A percentile compares a stretch with the other conserved stretches of the same genome.
These are phyloP conservation scores for Leccinum pachyderme DNA, from an alignment of 1,284 basidiomycete genomes.

Conservation along the genomic window DNA sequence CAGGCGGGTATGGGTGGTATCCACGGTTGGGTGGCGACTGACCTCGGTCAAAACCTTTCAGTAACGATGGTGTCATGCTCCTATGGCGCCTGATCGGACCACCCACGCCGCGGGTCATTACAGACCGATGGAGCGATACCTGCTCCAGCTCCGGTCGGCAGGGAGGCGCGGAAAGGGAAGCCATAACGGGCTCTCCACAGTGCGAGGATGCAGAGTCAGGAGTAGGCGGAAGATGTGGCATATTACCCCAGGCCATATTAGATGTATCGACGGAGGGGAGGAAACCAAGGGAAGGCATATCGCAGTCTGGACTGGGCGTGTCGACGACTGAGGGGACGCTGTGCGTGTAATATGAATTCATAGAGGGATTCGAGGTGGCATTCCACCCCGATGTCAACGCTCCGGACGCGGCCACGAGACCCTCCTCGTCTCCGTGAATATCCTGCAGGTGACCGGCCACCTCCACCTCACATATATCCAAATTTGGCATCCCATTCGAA, in stretches of 20 bases:
- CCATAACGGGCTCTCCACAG: constrained; percentile 37
- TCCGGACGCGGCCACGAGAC: constrained; percentile 38
- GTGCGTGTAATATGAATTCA: constrained; percentile 28
- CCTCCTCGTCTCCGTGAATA: constrained; percentile 61
- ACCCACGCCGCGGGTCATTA: constrained; percentile 30
- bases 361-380: constrained; percentile 6
- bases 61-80: constrained; percentile 69
- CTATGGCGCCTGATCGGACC: constrained; percentile 67
- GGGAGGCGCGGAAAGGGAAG: constrained; percentile 62
- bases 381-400: constrained; percentile 18
- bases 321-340: constrained; percentile 13
- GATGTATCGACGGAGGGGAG: constrained; percentile 25
- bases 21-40: constrained; percentile 28
- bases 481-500: constrained; percentile 36
- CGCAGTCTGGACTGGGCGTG: constrained; percentile 19
- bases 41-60: constrained; percentile 36
- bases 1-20: constrained; percentile 29
- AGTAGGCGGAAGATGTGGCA: constrained; percentile 26
- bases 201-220: constrained; percentile 38
- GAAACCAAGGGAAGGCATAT: constrained; percentile 24
- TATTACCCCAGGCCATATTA: constrained; percentile 28
- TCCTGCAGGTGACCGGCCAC: constrained; percentile 55
- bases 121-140: constrained; percentile 22
- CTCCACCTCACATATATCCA: constrained; percentile 60
- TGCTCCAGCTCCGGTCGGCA: constrained; percentile 63